Conservation (phyloP, 169 alveolate species). For the Theileria annulata region DNA sequence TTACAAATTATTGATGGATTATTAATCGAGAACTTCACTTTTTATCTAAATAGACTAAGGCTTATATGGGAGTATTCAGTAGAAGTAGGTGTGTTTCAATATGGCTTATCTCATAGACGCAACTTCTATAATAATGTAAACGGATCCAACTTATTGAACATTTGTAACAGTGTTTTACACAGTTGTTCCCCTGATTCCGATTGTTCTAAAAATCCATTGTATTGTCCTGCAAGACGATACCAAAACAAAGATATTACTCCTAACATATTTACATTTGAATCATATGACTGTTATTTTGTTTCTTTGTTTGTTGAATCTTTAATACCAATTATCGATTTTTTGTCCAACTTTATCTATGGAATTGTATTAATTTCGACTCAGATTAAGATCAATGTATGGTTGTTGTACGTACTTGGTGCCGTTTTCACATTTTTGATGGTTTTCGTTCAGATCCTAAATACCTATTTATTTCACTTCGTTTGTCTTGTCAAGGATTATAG, state of each 20-base stretch:
- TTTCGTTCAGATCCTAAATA: constrained; percentile 21
- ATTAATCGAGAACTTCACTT: constrained; percentile 28
- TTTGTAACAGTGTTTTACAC: background rate
- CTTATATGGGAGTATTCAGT: constrained; percentile 18
- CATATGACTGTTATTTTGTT: constrained; percentile 18
- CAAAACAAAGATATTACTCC: constrained; percentile 47
- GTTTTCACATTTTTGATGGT: constrained; percentile 6
- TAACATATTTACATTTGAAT: constrained; percentile 21
- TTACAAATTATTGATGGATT: constrained; percentile 20
- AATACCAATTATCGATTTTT: constrained; percentile 11
- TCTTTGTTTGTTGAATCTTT: constrained; percentile 22
- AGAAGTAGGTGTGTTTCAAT: constrained; percentile 40
- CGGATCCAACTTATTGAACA: background rate
- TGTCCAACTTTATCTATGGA: constrained; percentile 12
- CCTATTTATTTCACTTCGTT: constrained; percentile 5
- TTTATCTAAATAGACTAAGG: constrained; percentile 17
- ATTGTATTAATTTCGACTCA: constrained; percentile 15
- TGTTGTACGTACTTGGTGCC: background rate
- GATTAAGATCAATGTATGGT: constrained; percentile 9
- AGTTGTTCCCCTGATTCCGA: background rate
- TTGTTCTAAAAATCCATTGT: constrained; percentile 37
- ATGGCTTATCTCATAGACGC: constrained; percentile 49
- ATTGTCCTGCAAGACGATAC: constrained; percentile 51
- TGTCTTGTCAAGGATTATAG: constrained; percentile 38
- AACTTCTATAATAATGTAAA: background rate